Percentiles rank a stretch among this genome's conserved stretches.
These are phyloP conservation scores for Syzygium aromaticum DNA, from an alignment of 345 rosid genomes.

Conservation along the genomic window DNA sequence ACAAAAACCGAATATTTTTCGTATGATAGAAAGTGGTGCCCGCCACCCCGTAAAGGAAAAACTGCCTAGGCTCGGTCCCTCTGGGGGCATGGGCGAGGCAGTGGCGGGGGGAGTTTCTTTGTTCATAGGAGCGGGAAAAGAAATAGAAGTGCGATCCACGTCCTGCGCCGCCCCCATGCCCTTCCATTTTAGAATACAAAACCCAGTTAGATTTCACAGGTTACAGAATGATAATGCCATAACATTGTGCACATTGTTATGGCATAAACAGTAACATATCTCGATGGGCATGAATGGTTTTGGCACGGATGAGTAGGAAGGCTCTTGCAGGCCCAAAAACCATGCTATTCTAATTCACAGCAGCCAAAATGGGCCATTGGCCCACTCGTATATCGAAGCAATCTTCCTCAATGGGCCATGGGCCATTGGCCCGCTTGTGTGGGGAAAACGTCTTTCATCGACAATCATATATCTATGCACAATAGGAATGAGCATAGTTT, in stretches of 20 bases:
- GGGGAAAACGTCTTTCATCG: not conserved
- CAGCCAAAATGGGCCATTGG: not conserved
- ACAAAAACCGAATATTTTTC: not conserved
- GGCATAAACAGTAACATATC: not conserved
- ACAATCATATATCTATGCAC: no score
- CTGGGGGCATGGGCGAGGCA: accelerated
- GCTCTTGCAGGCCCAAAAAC: not conserved
- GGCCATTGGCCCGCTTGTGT: not conserved
- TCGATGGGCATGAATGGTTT: not conserved
- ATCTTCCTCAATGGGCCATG: not conserved
- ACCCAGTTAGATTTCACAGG: not conserved
- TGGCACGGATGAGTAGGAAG: not conserved
- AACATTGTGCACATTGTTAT: not conserved
- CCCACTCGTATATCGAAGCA: not conserved
- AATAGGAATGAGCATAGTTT: no score
- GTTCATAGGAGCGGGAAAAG: not conserved
- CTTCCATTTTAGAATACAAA: not conserved
- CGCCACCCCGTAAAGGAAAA: not conserved
- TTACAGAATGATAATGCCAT: not conserved
- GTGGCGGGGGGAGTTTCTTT: not conserved
- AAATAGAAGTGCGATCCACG: not conserved
- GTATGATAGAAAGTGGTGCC: not conserved
- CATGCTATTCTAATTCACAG: not conserved
- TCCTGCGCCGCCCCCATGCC: not conserved
- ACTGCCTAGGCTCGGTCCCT: not conserved